Percentiles rank a stretch among this genome's conserved stretches.
Conservation (phyloP, 768 basidiomycete species). For the Phanerodontia chrysosporium region DNA sequence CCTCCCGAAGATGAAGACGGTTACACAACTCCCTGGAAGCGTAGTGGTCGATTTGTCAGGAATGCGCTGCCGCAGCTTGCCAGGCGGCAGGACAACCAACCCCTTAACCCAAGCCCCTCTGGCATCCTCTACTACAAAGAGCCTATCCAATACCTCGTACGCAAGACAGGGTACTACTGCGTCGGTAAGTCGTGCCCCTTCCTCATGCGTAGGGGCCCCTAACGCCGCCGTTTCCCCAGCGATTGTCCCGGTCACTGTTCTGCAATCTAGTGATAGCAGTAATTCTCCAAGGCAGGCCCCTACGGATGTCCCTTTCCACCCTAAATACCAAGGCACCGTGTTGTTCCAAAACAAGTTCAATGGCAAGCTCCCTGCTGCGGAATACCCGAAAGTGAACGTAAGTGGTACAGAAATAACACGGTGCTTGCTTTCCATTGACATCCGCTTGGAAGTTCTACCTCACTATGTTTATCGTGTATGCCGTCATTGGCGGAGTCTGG, state of each 20-base stretch:
- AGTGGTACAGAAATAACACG: background rate
- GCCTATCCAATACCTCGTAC: constrained; percentile 80
- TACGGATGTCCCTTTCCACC: constrained; percentile 61
- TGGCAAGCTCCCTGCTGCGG: constrained; percentile 85
- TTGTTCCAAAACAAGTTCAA: constrained; percentile 86
- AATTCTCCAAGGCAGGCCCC: constrained; percentile 30
- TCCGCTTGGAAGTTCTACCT: constrained; percentile 71
- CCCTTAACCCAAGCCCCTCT: constrained; percentile 44
- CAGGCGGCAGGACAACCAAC: constrained; percentile 20
- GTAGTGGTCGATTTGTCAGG: constrained; percentile 16
- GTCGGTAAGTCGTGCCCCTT: constrained; percentile 64
- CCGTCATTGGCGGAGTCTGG: constrained; percentile 67
- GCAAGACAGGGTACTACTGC: constrained; percentile 93
- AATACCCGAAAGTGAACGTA: constrained; percentile 96
- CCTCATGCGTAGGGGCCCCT: background rate
- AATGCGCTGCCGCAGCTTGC: constrained; percentile 31
- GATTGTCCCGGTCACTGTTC: constrained; percentile 84
- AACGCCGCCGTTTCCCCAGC: constrained; percentile 38
- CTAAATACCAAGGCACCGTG: constrained; percentile 73
- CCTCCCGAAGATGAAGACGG: constrained; percentile 44
- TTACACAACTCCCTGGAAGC: constrained; percentile 49
- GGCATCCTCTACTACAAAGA: constrained; percentile 53
- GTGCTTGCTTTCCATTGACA: background rate
- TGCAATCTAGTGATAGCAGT: constrained; percentile 30
- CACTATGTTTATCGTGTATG: constrained; percentile 76